Evolutionary conservation across 2,329 filamentous ascomycete species (phyloP), one percentile per base, ranked within the genome.

Genomic region (Cladorrhinum sp.): DNA sequence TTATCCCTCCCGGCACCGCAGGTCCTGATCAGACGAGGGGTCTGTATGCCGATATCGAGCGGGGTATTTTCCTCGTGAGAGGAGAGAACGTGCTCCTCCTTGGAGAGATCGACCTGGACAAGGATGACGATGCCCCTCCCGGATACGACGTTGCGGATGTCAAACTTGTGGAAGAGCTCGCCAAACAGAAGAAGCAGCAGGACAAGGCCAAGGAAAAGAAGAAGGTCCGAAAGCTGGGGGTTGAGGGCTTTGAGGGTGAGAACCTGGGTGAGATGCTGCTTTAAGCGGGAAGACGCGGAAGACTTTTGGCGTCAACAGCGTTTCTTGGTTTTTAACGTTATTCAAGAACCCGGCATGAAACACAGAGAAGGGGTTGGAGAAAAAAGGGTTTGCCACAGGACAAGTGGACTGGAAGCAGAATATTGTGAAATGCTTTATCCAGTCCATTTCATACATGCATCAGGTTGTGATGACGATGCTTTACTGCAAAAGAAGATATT

Each of bases 41-140:
- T 10, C 73, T 96, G 56, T 98, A 92, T 73, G 91, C 92, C 63
- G 95, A 99, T 73, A 85, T 96, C 62, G 82, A 86, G 10, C 86
- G 92, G 61, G 95, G 95, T 55, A 86, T 96, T 65, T 98, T 95
- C 77, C 84, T 98, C 36, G 91, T 99, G 51, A 84, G 95, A 62
- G 95, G 95, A 67, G 95, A 99, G 79, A 99, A 99, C 74, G 95
- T 99, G n/a, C 82, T 96, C 56, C 81, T 99, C 50, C 83, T 98
- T 18, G 95, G 95, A 39, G 96, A 98, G 76, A 96, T 99, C 70
- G 95, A 99, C 74, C 85, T 99, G 23, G 95, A 99, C 79, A 92
- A 90, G 72, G 95, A 99, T 75, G 95, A 99, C 74, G 88, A 96
- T 61, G 82, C 92, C 14, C 92, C 91, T 1, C 74, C 81, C 3